phyloP scores from a whole-genome alignment of 257 asterid genomes.

The Solanum bulbocastanum region DNA sequence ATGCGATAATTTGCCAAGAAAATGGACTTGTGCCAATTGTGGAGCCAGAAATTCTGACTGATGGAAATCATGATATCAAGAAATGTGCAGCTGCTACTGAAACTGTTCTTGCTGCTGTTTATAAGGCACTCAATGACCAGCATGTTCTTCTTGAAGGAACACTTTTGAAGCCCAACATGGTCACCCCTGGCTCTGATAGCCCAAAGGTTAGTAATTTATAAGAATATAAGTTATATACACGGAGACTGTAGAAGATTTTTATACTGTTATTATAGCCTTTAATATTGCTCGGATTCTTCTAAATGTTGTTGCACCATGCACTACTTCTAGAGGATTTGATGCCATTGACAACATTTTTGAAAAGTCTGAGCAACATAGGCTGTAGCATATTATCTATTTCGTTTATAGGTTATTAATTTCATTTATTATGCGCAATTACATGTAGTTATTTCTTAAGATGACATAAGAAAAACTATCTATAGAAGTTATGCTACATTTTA shows the following conservation, averaged over 20 bases:
- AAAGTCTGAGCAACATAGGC: neutral
- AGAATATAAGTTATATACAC: neutral
- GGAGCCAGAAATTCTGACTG: conserved; percentile 76
- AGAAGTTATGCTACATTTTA: neutral
- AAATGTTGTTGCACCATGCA: no score
- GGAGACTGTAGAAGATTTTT: neutral
- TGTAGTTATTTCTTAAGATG: neutral
- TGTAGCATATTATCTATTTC: neutral
- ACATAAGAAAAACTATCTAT: neutral
- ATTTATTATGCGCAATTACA: neutral
- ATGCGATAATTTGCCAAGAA: conserved; percentile 82
- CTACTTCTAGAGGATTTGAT: no score
- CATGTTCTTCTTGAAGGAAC: conserved; percentile 91
- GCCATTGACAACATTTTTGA: no score
- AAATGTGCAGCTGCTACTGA: conserved; percentile 78
- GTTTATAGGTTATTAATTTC: neutral
- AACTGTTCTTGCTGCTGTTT: conserved; percentile 63
- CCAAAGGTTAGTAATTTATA: conserved; percentile 38
- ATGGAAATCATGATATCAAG: conserved; percentile 55
- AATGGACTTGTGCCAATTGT: conserved; percentile 88
- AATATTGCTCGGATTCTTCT: no score
- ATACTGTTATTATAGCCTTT: neutral
- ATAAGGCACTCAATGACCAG: conserved; percentile 76
- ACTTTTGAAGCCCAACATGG: conserved; percentile 88
- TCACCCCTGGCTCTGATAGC: conserved; percentile 75